phyloP scores from a whole-genome alignment of 2,329 filamentous ascomycete genomes.

The Xylaria sp. region DNA sequence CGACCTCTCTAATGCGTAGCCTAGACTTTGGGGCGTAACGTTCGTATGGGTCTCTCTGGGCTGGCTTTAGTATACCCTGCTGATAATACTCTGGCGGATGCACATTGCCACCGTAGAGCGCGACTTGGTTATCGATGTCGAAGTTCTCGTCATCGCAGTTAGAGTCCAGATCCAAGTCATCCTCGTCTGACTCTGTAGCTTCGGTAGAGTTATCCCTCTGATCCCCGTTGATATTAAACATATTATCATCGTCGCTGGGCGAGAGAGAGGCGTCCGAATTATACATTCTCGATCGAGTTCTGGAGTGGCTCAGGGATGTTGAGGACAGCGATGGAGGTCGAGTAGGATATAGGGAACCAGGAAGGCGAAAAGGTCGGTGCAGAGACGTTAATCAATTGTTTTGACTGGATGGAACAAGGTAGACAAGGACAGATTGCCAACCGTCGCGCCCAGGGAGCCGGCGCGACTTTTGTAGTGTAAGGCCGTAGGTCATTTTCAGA shows the following conservation, averaged over 20 bases:
- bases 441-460: not conserved
- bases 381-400: not conserved
- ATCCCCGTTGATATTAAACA: not conserved
- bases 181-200: not conserved
- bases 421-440: not conserved
- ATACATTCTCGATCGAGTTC: not conserved
- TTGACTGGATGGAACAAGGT: not conserved
- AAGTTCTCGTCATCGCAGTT: not conserved
- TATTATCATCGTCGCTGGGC: not conserved
- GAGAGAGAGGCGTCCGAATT: constrained; percentile 1
- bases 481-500: not conserved
- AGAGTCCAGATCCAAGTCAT: too few relatives aligned
- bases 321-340: not conserved
- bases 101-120: constrained; percentile 39
- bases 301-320: too few relatives aligned
- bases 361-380: not conserved
- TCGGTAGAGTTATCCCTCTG: not conserved
- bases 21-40: too few relatives aligned
- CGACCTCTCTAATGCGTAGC: too few relatives aligned
- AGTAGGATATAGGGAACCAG: not conserved
- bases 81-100: constrained; percentile 39
- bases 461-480: not conserved
- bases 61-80: too few relatives aligned
- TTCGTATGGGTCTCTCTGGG: too few relatives aligned
- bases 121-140: constrained; percentile 19